These are phyloP conservation scores for Alternaria burnsii DNA, from an alignment of 2,329 filamentous ascomycete genomes.

Conservation along the genomic window DNA sequence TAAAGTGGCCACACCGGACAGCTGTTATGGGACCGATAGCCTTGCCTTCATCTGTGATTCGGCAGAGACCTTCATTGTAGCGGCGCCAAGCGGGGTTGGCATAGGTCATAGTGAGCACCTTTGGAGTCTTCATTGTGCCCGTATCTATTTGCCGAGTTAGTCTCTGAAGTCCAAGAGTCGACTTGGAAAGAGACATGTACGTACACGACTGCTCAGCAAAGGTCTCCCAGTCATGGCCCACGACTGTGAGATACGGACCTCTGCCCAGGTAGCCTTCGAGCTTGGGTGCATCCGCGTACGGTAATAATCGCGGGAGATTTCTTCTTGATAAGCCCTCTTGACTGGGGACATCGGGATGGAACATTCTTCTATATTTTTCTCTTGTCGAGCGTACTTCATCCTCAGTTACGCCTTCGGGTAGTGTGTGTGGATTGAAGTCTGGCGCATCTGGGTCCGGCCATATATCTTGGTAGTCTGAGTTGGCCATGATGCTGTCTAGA, in stretches of 20 bases:
- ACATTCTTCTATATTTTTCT: slow-evolving; percentile 51
- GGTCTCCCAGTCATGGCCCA: slow-evolving; percentile 63
- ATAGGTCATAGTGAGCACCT: slow-evolving; percentile 58
- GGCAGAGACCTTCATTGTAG: slow-evolving; percentile 63
- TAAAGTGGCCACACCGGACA: slow-evolving; percentile 62
- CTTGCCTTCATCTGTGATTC: slow-evolving; percentile 53
- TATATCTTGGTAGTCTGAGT: slow-evolving; percentile 63
- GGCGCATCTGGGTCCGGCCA: slow-evolving; percentile 64
- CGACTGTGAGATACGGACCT: slow-evolving; percentile 58
- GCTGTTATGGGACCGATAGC: slow-evolving; percentile 59
- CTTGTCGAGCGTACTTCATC: slow-evolving; percentile 49
- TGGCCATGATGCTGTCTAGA: slow-evolving; percentile 67
- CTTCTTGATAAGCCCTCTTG: slow-evolving; percentile 61
- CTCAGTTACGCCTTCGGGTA: slow-evolving; percentile 53
- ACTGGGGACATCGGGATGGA: slow-evolving; percentile 61
- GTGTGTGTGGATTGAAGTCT: slow-evolving; percentile 53
- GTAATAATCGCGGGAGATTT: slow-evolving; percentile 56
- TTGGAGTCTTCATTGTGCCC: slow-evolving; percentile 43
- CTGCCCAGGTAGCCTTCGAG: slow-evolving; percentile 50
- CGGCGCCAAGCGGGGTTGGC: slow-evolving; percentile 62
- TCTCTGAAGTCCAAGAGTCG: slow-evolving; percentile 5
- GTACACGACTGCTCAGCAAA: slow-evolving; percentile 60
- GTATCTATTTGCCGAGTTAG: slow-evolving; percentile 18
- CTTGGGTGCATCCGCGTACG: slow-evolving; percentile 53
- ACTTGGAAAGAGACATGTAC: slow-evolving; percentile 12